Evolutionary conservation across 2,329 filamentous ascomycete species (phyloP).

Genomic region (Westerdykella ornata): DNA sequence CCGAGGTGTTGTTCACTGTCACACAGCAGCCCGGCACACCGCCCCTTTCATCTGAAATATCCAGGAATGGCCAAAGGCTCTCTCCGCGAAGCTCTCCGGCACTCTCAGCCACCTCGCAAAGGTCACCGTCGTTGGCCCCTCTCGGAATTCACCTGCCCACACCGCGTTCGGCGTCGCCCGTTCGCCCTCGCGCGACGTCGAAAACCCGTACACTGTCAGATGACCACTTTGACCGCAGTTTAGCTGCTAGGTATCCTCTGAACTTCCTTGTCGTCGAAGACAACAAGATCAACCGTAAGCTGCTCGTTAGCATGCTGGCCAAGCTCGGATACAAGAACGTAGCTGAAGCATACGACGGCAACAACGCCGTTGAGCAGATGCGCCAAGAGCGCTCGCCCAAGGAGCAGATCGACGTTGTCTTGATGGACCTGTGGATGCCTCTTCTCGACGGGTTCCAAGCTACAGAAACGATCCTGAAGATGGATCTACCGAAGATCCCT

Average conservation of each 20-base stretch:
- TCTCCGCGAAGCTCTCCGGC: conserved; percentile 5
- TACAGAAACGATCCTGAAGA: conserved; percentile 54
- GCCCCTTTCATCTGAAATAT: conserved; percentile 20
- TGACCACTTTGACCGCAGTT: conserved; percentile 48
- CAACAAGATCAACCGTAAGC: conserved; percentile 63
- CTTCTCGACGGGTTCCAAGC: conserved; percentile 67
- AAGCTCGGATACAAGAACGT: conserved; percentile 61
- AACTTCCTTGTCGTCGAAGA: conserved; percentile 66
- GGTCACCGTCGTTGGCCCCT: conserved; percentile 6
- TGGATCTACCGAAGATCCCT: conserved; percentile 38
- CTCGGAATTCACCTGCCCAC: conserved; percentile 19
- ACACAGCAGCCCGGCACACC: conserved; percentile 23
- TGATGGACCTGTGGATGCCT: conserved; percentile 76
- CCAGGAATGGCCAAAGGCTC: conserved; percentile 13
- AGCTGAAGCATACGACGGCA: conserved; percentile 60
- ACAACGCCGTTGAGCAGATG: conserved; percentile 60
- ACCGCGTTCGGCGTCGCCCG: conserved; percentile 26
- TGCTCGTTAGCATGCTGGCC: conserved; percentile 59
- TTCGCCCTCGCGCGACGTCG: conserved; percentile 13
- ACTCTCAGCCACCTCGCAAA: conserved; percentile 4
- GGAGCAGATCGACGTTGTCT: conserved; percentile 52
- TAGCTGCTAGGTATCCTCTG: conserved; percentile 56
- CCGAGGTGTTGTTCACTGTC: conserved; percentile 16
- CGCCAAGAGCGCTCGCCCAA: conserved; percentile 31
- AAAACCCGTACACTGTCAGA: conserved; percentile 17